These are phyloP conservation scores for Echria macrotheca DNA, from an alignment of 495 filamentous ascomycete species.

Conservation along the genomic window DNA sequence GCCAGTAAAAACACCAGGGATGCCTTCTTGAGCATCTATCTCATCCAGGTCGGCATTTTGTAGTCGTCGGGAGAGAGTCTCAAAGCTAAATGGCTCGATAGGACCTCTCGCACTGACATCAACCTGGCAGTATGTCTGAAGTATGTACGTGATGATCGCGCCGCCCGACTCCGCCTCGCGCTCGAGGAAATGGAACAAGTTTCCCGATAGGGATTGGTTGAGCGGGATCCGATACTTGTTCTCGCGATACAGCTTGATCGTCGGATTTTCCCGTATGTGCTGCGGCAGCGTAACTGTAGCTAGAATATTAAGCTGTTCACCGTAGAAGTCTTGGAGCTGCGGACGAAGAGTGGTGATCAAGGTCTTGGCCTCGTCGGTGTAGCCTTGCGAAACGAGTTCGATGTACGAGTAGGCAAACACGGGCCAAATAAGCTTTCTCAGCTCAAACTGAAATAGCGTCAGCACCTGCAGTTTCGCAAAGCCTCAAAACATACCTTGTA, in stretches of 20 bases:
- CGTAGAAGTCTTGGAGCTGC: conserved; percentile 68
- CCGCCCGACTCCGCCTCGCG: conserved; percentile 75
- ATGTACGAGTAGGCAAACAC: conserved; percentile 90
- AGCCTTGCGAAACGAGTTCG: conserved; percentile 69
- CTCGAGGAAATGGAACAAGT: conserved; percentile 83
- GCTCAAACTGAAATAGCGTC: conserved; percentile 64
- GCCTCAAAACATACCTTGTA: conserved; percentile 63
- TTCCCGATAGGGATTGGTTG: conserved; percentile 69
- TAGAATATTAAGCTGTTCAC: conserved; percentile 67
- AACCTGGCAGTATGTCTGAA: conserved; percentile 69
- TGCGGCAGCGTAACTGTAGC: conserved; percentile 64
- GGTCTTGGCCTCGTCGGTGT: conserved; percentile 59
- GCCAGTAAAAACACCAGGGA: conserved; percentile 84
- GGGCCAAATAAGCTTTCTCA: conserved; percentile 81
- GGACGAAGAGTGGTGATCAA: conserved; percentile 64
- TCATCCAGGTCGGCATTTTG: conserved; percentile 52
- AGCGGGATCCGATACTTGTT: conserved; percentile 87
- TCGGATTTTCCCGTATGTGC: conserved; percentile 65
- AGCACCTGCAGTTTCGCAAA: not conserved
- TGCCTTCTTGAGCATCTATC: conserved; percentile 83
- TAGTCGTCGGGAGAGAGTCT: conserved; percentile 64
- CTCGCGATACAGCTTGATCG: conserved; percentile 68
- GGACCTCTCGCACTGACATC: conserved; percentile 67
- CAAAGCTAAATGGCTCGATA: conserved; percentile 74
- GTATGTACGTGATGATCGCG: conserved; percentile 62